Evolutionary conservation across 805 yeast species (phyloP).

Genomic region (Peterozyma toletana): DNA sequence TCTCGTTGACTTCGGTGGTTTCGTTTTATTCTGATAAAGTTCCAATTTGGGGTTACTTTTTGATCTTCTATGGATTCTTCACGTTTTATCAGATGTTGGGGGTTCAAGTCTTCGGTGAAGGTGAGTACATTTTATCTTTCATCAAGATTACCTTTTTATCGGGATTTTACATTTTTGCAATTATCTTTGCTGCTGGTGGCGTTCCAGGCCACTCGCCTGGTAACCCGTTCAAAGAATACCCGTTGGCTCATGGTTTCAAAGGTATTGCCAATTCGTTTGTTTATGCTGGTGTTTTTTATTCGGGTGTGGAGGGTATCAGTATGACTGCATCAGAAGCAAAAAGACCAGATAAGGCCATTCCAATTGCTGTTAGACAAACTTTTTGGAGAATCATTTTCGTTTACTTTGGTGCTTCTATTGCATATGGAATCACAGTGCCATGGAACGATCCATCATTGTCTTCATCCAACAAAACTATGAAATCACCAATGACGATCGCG

Average conservation of each 20-base stretch:
- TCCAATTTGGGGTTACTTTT: conserved; percentile 48
- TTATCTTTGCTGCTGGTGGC: conserved; percentile 37
- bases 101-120: conserved; percentile 49
- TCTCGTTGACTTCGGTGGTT: conserved; percentile 42
- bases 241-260: conserved; percentile 39
- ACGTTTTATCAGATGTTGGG: conserved; percentile 42
- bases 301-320: conserved; percentile 50
- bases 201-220: conserved; percentile 23
- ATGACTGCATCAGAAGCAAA: conserved; percentile 49
- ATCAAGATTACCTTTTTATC: conserved; percentile 38
- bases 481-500: conserved; percentile 42
- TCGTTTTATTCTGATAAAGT: conserved; percentile 42
- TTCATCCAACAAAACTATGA: conserved; percentile 30
- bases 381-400: conserved; percentile 46
- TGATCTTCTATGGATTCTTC: conserved; percentile 46
- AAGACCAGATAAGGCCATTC: conserved; percentile 46
- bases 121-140: conserved; percentile 47
- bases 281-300: conserved; percentile 52
- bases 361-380: conserved; percentile 47
- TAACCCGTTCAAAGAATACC: conserved; percentile 24
- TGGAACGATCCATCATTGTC: conserved; percentile 40
- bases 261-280: conserved; percentile 52
- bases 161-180: conserved; percentile 45
- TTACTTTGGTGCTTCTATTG: conserved; percentile 45
- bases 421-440: conserved; percentile 55